phyloP scores from a whole-genome alignment of 495 filamentous ascomycete genomes.

The Cudoniella acicularis region DNA sequence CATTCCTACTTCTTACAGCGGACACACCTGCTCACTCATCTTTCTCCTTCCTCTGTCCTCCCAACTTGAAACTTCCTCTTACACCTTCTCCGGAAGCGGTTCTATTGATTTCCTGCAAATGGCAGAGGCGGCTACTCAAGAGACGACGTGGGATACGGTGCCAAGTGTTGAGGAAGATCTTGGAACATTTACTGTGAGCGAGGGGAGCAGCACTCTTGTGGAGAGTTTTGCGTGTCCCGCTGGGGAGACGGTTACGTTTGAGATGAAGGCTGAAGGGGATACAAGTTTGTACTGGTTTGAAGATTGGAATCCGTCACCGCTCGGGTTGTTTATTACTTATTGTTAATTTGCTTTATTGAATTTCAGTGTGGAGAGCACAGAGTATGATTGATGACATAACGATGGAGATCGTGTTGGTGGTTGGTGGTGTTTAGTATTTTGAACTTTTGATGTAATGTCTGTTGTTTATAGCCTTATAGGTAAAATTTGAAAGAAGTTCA shows the following conservation, averaged over 20 bases:
- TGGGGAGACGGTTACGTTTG: conserved; percentile 45
- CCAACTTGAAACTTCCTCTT: conserved; percentile 52
- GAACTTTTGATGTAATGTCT: no score
- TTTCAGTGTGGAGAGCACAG: no score
- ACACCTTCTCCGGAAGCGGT: conserved; percentile 53
- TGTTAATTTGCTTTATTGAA: no score
- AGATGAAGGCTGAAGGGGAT: conserved; percentile 50
- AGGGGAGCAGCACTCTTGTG: conserved; percentile 53
- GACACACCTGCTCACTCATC: conserved; percentile 59
- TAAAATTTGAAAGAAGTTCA: no score
- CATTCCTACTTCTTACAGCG: conserved; percentile 46
- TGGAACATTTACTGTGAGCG: conserved; percentile 42
- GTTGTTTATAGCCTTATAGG: no score
- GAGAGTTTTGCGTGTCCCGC: conserved; percentile 54
- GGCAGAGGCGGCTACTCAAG: conserved; percentile 29
- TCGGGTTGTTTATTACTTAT: conserved; percentile 58
- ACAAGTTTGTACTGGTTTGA: conserved; percentile 60
- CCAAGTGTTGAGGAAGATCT: conserved; percentile 43
- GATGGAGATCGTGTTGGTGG: no score
- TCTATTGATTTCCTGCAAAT: conserved; percentile 49
- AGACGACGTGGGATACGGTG: conserved; percentile 48
- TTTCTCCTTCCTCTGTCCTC: conserved; percentile 59
- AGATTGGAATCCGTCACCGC: conserved; percentile 58
- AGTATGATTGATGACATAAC: no score
- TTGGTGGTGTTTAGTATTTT: no score